These are phyloP conservation scores for Neostapfia colusana DNA, from an alignment of 176 grass and related monocot species.

Conservation along the genomic window DNA sequence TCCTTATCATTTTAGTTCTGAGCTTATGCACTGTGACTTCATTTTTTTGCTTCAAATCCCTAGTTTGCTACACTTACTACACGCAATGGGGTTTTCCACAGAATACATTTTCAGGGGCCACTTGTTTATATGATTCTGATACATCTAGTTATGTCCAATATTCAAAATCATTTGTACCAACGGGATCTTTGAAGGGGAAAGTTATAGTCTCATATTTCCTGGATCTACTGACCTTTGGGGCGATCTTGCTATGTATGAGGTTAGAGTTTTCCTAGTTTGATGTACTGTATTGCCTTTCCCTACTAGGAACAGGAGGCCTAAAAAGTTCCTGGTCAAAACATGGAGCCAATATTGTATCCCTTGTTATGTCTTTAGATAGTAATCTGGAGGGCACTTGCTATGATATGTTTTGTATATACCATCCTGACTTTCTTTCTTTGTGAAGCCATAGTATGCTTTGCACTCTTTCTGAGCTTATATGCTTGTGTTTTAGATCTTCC, in stretches of 20 bases:
- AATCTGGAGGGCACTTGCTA: constrained; percentile 3
- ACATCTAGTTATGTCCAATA: constrained; percentile 2
- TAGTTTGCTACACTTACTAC: not conserved
- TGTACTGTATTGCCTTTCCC: not conserved
- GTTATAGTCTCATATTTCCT: not conserved
- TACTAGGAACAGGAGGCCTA: not conserved
- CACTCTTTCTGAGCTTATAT: too few species aligned
- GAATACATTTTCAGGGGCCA: not conserved
- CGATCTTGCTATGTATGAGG: not conserved
- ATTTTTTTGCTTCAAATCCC: not conserved
- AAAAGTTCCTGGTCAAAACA: not conserved
- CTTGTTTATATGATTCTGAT: not conserved
- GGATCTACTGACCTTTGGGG: not conserved
- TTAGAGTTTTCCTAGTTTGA: not conserved
- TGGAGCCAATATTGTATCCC: not conserved
- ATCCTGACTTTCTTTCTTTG: not conserved
- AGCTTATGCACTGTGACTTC: not conserved
- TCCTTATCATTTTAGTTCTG: not conserved
- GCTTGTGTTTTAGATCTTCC: too few species aligned
- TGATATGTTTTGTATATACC: constrained; percentile 5
- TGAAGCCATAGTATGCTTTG: constrained; percentile 6
- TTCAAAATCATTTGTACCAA: not conserved
- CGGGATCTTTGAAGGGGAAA: not conserved
- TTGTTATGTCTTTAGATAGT: not conserved
- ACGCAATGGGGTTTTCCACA: not conserved